phyloP scores from a whole-genome alignment of 2,329 filamentous ascomycete species.

The Colletotrichum sojae region DNA sequence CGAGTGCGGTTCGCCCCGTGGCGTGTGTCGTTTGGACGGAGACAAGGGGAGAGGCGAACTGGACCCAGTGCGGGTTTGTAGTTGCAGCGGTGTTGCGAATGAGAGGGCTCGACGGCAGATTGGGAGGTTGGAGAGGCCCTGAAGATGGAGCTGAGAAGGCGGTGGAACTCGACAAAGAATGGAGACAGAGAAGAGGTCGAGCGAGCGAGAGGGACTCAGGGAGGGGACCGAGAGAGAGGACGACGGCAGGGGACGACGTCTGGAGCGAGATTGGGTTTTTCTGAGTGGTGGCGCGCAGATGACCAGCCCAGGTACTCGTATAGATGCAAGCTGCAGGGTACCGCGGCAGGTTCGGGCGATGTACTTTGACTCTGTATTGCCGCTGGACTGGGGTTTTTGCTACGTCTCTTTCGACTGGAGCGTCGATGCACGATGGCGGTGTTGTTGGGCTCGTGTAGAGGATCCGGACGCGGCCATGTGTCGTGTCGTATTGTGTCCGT shows the following conservation, averaged over 20 bases:
- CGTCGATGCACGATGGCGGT: slow-evolving; percentile 17
- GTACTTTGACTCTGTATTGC: slow-evolving; percentile 2
- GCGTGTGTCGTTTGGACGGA: slow-evolving; percentile 35
- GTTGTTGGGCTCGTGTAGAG: slow-evolving; percentile 1
- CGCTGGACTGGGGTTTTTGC: slow-evolving; percentile 21
- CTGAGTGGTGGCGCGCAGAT: slow-evolving; percentile 25
- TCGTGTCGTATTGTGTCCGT: no score
- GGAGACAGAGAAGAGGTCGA: slow-evolving; percentile 15
- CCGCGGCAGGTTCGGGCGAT: slow-evolving; percentile 28
- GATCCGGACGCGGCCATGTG: slow-evolving; percentile 8
- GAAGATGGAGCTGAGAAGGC: slow-evolving; percentile 14
- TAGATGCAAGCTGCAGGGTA: slow-evolving; percentile 36
- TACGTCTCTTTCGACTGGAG: slow-evolving; percentile 3
- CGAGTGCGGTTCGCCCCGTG: slow-evolving; percentile 35
- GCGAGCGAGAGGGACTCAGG: slow-evolving; percentile 11
- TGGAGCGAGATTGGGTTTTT: slow-evolving; percentile 30
- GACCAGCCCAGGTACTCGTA: slow-evolving; percentile 31
- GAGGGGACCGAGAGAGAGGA: not conserved
- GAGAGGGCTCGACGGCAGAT: slow-evolving; percentile 5
- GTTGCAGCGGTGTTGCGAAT: slow-evolving; percentile 12
- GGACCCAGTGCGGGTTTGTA: slow-evolving; percentile 25
- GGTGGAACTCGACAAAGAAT: slow-evolving; percentile 20
- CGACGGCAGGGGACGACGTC: slow-evolving; percentile 20
- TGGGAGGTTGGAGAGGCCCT: slow-evolving; percentile 4
- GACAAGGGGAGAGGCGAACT: slow-evolving; percentile 15